Evolutionary conservation across 2,329 filamentous ascomycete genomes (phyloP), one percentile per base, ranked within the genome.

Genomic region (Xylariales sp.): DNA sequence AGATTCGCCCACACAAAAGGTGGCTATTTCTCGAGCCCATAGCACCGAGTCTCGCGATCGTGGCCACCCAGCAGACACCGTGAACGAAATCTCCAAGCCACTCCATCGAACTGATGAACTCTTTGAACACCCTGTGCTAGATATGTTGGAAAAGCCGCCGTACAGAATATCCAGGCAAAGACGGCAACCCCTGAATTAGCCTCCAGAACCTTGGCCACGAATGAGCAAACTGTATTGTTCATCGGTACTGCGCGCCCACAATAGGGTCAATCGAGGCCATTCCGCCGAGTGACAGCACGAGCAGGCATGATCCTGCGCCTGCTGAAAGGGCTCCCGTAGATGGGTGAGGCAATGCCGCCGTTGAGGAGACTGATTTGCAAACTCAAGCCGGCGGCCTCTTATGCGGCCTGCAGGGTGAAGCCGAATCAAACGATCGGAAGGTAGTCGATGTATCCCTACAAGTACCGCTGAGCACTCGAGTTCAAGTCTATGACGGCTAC

Each of bases 221-320:
- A 11, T 31, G 39, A 7, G 39, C 39, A 25, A 42, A 42, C 15
- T 20, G 18, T 16, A 25, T 32, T 2, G 39, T 35, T 32, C 39
- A 42, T 3, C 39, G 39, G n/a, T 42, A 42, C 18, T 42, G 39
- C 1, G 39, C 39, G n/a, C 39, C 39, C 3, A 42, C 39, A n/a
- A 20, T 24, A 5, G 39, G 39, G 24, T 42, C 39, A 19, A 31
- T 31, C 11, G 39, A 42, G 6, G 39, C 39, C 39, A 42, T 42
- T 20, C 36, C 39, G 39, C 31, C 39, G 19, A 42, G 32, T 9
- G 39, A 42, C 28, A 42, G 31, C 22, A 32, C 39, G 10, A 42
- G 21, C 11, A 42, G n/a, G 12, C 31, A 33, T 12, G 15, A 36
- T 5, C 39, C 39, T 1, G 18, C 9, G 24, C 31, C n/a, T 35